phyloP scores from a whole-genome alignment of 768 basidiomycete genomes.

The Tricholomella constricta region DNA sequence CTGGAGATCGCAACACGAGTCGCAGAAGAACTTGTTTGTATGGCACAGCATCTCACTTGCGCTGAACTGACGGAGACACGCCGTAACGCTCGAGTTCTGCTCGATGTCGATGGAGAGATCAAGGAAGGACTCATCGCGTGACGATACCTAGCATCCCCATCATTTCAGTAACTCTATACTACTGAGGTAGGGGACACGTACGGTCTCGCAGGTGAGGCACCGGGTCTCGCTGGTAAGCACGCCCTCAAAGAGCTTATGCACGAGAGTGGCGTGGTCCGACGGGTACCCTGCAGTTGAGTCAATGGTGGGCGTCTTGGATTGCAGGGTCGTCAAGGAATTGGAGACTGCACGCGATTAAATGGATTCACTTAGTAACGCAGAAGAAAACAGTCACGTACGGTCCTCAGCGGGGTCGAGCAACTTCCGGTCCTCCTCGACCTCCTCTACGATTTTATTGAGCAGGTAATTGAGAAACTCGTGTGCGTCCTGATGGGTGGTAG shows the following conservation, averaged over 20 bases:
- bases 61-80: constrained; percentile 94
- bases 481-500: constrained; percentile 95
- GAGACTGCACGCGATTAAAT: too few relatives aligned
- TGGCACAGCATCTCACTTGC: constrained; percentile 98
- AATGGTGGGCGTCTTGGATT: constrained; percentile 43
- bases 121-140: constrained; percentile 94
- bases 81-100: constrained; percentile 94
- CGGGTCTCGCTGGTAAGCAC: constrained; percentile 95
- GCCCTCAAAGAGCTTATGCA: constrained; percentile 94
- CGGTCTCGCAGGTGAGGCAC: constrained; percentile 97
- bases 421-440: constrained; percentile 76
- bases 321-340: constrained; percentile 57
- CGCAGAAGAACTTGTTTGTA: constrained; percentile 98
- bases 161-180: constrained; percentile 12
- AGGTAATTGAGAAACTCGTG: constrained; percentile 97
- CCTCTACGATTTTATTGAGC: constrained; percentile 91
- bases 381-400: constrained; percentile 47
- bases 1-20: constrained; percentile 93
- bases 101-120: constrained; percentile 99
- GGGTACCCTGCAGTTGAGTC: constrained; percentile 48
- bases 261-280: constrained; percentile 67
- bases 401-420: constrained; percentile 57
- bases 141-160: constrained; percentile 62
- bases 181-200: constrained; percentile 38
- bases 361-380: background rate